These are phyloP conservation scores for Entoloma clypeatum DNA, from an alignment of 1,284 basidiomycete genomes.

Conservation along the genomic window DNA sequence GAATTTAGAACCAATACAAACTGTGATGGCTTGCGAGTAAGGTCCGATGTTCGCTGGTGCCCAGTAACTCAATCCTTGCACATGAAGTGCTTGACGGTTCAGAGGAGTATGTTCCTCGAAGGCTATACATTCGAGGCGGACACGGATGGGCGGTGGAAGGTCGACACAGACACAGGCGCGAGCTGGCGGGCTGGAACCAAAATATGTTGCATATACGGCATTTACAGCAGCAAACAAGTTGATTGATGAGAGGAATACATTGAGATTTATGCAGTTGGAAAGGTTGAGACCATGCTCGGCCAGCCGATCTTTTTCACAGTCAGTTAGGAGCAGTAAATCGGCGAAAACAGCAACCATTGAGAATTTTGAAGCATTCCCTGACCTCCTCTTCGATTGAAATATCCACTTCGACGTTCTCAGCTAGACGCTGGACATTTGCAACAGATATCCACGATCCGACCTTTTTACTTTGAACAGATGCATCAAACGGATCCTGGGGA, in stretches of 20 bases:
- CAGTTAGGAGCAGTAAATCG: constrained; percentile 12
- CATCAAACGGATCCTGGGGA: constrained; percentile 7
- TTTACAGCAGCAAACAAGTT: constrained; percentile 74
- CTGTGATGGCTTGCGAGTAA: constrained; percentile 90
- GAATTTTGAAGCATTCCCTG: constrained; percentile 50
- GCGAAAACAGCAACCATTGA: constrained; percentile 45
- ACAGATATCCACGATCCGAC: constrained; percentile 54
- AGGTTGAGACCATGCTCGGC: constrained; percentile 44
- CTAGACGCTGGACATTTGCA: constrained; percentile 45
- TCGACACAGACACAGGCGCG: constrained; percentile 87
- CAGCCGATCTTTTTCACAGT: constrained; percentile 44
- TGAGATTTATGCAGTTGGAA: constrained; percentile 73
- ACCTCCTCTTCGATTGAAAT: constrained; percentile 62
- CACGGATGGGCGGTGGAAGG: constrained; percentile 52
- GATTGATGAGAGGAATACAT: constrained; percentile 83
- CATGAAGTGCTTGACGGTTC: constrained; percentile 79
- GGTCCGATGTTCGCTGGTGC: constrained; percentile 99
- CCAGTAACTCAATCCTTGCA: constrained; percentile 97
- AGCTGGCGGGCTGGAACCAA: constrained; percentile 89
- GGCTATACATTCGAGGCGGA: constrained; percentile 78
- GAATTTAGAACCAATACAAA: constrained; percentile 35
- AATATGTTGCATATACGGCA: constrained; percentile 73
- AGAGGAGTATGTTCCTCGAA: constrained; percentile 38
- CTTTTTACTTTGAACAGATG: constrained; percentile 7
- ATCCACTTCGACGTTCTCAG: constrained; percentile 10